Evolutionary conservation across 164 flowering plant genomes (phyloP).

Genomic region (Magnolia changhungtana): DNA sequence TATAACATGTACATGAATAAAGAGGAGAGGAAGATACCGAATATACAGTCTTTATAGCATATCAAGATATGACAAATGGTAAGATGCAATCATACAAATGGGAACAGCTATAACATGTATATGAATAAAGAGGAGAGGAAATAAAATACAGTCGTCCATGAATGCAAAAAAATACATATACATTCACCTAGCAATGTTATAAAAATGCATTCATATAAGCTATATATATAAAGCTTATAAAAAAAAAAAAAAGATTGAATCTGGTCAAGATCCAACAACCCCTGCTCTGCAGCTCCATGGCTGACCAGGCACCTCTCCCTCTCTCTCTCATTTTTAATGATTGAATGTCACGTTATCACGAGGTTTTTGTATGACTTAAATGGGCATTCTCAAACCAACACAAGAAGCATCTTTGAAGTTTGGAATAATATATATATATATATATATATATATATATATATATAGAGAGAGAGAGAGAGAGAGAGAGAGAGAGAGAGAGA

Average conservation of each 20-base stretch:
- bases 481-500: no score
- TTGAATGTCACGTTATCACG: no score
- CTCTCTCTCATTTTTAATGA: not conserved
- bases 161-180: not conserved
- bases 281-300: not conserved
- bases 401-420: no score
- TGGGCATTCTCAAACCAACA: no score
- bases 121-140: not conserved
- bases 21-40: not conserved
- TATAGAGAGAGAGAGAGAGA: no score
- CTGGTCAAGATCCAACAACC: conserved; percentile 8
- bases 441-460: no score
- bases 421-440: no score
- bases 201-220: not conserved
- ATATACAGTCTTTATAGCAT: not conserved
- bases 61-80: not conserved
- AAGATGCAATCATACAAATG: not conserved
- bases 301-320: conserved; percentile 1
- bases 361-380: no score
- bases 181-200: not conserved
- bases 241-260: not conserved
- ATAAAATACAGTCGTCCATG: not conserved
- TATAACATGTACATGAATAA: not conserved
- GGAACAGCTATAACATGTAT: not conserved
- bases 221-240: not conserved